Conservation (phyloP, 768 basidiomycete species). For the Tubosaeta sp. region DNA sequence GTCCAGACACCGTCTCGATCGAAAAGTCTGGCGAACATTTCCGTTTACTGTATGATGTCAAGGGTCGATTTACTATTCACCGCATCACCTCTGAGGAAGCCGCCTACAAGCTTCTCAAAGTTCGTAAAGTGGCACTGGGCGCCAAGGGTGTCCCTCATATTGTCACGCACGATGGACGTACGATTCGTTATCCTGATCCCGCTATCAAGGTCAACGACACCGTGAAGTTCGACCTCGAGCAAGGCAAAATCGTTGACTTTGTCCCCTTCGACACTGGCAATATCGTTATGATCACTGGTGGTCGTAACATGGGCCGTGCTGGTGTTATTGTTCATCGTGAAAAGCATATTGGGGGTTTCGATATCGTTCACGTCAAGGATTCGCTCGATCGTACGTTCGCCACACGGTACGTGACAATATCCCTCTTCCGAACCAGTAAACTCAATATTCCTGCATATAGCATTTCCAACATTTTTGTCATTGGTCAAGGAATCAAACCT, state of each 20-base stretch:
- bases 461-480: slow-evolving; percentile 96
- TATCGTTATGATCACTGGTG: slow-evolving; percentile 96
- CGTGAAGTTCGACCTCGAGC: slow-evolving; percentile 93
- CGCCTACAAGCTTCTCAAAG: slow-evolving; percentile 93
- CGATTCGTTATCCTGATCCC: slow-evolving; percentile 99
- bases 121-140: slow-evolving; percentile 87
- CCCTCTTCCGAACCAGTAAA: neutral
- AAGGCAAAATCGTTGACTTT: slow-evolving; percentile 87
- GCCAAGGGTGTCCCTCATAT: slow-evolving; percentile 93
- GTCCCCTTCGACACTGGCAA: slow-evolving; percentile 98
- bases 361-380: slow-evolving; percentile 98
- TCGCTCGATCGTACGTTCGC: slow-evolving; percentile 94
- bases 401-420: slow-evolving; percentile 67
- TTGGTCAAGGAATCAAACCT: slow-evolving; percentile 92
- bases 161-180: slow-evolving; percentile 98
- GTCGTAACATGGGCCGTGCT: slow-evolving; percentile 98
- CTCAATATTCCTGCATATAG: slow-evolving; percentile 36
- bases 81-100: slow-evolving; percentile 98
- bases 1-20: slow-evolving; percentile 86
- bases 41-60: slow-evolving; percentile 98
- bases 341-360: slow-evolving; percentile 97
- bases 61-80: slow-evolving; percentile 99
- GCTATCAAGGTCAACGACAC: slow-evolving; percentile 94
- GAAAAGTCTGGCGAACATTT: slow-evolving; percentile 99
- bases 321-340: slow-evolving; percentile 96